Conservation (phyloP, 805 yeast species). For the Sugiyamaella smithiae region DNA sequence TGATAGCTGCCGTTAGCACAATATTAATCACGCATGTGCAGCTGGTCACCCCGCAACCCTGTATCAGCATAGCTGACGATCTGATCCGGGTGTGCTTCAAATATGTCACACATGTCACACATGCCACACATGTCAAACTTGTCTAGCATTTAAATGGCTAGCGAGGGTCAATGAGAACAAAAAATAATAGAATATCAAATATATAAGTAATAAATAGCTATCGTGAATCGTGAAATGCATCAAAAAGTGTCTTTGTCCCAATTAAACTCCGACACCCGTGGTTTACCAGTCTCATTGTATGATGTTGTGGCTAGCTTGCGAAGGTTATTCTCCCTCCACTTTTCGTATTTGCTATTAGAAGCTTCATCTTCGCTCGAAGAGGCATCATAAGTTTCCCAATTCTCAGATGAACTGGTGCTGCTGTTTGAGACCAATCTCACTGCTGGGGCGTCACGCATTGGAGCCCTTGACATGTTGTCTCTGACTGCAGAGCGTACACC, state of each 20-base stretch:
- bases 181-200: background rate
- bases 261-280: slow-evolving; percentile 25
- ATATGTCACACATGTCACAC: no score
- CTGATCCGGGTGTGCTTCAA: no score
- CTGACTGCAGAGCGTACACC: background rate
- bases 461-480: background rate
- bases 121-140: no score
- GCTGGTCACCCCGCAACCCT: no score
- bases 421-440: slow-evolving; percentile 5
- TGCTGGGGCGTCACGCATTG: background rate
- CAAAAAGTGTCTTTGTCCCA: slow-evolving; percentile 31
- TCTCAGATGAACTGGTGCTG: slow-evolving; percentile 18
- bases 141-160: background rate
- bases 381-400: slow-evolving; percentile 23
- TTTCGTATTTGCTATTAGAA: slow-evolving; percentile 12
- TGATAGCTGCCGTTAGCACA: no score
- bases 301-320: slow-evolving; percentile 12
- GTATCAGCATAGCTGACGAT: no score
- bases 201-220: background rate
- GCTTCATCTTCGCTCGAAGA: slow-evolving; percentile 23
- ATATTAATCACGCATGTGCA: no score
- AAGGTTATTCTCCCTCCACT: slow-evolving; percentile 21
- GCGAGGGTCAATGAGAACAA: background rate
- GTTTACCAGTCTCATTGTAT: background rate
- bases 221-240: slow-evolving; percentile 1